Evolutionary conservation across 805 yeast species (phyloP).

Genomic region (Pichia insulana): DNA sequence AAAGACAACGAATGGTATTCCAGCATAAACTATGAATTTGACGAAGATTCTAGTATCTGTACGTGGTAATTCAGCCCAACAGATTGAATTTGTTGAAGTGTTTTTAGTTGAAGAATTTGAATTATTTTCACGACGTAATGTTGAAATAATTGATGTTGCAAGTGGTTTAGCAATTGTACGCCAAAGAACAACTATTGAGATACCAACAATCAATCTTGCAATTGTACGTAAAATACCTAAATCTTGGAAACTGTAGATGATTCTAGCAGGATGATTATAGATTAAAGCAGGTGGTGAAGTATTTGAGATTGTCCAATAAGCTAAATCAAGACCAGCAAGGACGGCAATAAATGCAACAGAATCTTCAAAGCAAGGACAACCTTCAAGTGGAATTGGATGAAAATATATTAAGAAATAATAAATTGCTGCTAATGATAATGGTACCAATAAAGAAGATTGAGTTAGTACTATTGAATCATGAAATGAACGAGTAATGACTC

Average conservation of each 20-base stretch:
- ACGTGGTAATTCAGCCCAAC: slow-evolving; percentile 49
- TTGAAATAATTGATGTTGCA: slow-evolving; percentile 45
- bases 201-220: slow-evolving; percentile 53
- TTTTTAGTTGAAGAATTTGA: not conserved
- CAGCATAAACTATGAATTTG: slow-evolving; percentile 71
- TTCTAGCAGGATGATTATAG: slow-evolving; percentile 20
- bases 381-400: slow-evolving; percentile 82
- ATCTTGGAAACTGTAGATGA: slow-evolving; percentile 34
- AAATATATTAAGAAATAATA: slow-evolving; percentile 46
- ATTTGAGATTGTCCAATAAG: slow-evolving; percentile 40
- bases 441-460: slow-evolving; percentile 14
- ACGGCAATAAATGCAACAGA: slow-evolving; percentile 91
- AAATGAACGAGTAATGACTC: slow-evolving; percentile 30
- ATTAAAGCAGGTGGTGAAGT: slow-evolving; percentile 13
- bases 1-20: slow-evolving; percentile 48
- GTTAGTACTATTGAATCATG: slow-evolving; percentile 38
- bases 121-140: not conserved
- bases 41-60: slow-evolving; percentile 73
- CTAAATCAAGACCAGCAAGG: slow-evolving; percentile 62
- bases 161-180: slow-evolving; percentile 63
- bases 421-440: slow-evolving; percentile 34
- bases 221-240: slow-evolving; percentile 35
- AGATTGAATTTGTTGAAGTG: slow-evolving; percentile 8
- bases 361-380: slow-evolving; percentile 95
- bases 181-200: slow-evolving; percentile 60